Evolutionary conservation across 148 eudicot species (phyloP), one percentile per base, ranked within the genome.

Genomic region (Camellia sinensis): DNA sequence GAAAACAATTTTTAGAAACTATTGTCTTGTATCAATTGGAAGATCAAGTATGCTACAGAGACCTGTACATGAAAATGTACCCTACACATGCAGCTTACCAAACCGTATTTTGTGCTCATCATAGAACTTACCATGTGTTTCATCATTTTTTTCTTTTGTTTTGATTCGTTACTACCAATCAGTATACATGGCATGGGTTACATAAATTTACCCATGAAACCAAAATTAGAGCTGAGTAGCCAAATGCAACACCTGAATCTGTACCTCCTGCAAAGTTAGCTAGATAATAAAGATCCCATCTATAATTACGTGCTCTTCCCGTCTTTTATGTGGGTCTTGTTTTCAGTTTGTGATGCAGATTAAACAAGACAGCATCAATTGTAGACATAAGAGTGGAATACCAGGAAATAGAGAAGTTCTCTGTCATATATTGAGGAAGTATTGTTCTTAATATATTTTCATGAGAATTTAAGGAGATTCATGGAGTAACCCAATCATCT

Each of bases 391-490:
- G 76, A 72, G 56, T 86, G 77, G 89, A 86, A 65, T 70, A 59
- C 74, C 87, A 83, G 78, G 89, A 90, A 18, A 71, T 88, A 85
- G 92, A 90, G 81, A 88, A 83, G 59, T 86, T 90, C 53, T 83
- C 86, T 40, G 78, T 84, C 60, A 88, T 83, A 70, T 73, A 66
- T 73, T 59, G 54, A 21, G 54, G 61, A 43, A 72, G 83, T 70
- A 54, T 53, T 15, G 77, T 21, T 74, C 66, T 79, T 29, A 74
- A 71, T 83, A 75, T 15, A 80, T 62, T 46, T 63, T 67, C 78
- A 62, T 70, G 69, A 75, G 60, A 61, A 50, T 17, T 50, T 67
- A 69, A 69, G 54, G 54, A 62, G 5, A 46, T 66, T 18, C 7
- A 40, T 45, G 79, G 46, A 64, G 71, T 62, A 48, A 69, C 40